These are phyloP conservation scores for Hypoxylon perforatum DNA, from an alignment of 495 filamentous ascomycete genomes.

Conservation along the genomic window DNA sequence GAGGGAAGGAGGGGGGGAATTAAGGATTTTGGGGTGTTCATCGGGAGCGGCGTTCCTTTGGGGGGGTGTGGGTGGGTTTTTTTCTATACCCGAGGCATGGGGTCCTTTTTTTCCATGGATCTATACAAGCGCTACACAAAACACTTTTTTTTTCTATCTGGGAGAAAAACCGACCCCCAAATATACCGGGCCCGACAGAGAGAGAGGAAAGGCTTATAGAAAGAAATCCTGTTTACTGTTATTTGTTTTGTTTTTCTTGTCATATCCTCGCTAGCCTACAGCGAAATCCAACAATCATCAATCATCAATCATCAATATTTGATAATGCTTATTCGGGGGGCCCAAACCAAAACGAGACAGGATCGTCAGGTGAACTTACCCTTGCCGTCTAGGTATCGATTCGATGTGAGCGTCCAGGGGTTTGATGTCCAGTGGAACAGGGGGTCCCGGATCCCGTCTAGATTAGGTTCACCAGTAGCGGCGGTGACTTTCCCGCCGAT, in stretches of 20 bases:
- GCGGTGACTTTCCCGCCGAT: background rate
- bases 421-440: no score
- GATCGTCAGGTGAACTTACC: constrained; percentile 3
- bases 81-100: constrained; percentile 40
- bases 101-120: constrained; percentile 21
- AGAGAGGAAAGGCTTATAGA: constrained; percentile 16
- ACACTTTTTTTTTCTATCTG: constrained; percentile 12
- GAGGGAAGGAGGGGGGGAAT: constrained; percentile 13
- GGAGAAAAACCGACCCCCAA: constrained; percentile 6
- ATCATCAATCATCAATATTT: no score
- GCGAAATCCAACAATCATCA: constrained; percentile 12
- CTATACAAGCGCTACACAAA: constrained; percentile 39
- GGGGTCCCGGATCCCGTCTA: no score
- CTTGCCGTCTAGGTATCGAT: no score
- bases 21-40: constrained; percentile 34
- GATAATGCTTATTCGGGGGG: constrained; percentile 9
- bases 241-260: constrained; percentile 8
- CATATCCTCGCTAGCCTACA: no score
- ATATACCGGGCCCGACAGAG: constrained; percentile 1
- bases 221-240: constrained; percentile 20
- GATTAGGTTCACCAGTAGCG: no score
- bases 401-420: background rate
- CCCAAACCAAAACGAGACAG: background rate
- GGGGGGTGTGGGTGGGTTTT: constrained; percentile 22
- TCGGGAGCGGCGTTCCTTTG: constrained; percentile 35